A percentile compares a stretch with the other conserved stretches of the same genome.
These are phyloP conservation scores for Camellia sinensis DNA, from an alignment of 148 eudicot genomes.

Conservation along the genomic window DNA sequence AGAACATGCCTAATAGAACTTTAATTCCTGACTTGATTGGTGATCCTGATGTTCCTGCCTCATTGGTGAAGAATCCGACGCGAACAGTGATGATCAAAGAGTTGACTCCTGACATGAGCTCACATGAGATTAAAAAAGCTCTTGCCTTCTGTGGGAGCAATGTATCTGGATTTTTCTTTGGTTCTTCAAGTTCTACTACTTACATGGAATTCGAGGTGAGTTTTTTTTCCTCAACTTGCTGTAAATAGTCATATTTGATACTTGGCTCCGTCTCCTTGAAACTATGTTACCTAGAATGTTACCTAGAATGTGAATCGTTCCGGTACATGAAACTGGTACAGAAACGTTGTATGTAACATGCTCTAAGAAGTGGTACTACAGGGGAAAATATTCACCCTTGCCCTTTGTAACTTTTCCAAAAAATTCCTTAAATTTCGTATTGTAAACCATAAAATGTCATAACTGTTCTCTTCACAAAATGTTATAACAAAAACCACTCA, in stretches of 20 bases:
- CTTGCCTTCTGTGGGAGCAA: conserved; percentile 30
- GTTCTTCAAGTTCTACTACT: conserved; percentile 28
- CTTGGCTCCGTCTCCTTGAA: neutral
- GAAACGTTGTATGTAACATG: too few relatives aligned
- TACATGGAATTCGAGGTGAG: conserved; percentile 38
- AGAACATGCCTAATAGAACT: conserved; percentile 1
- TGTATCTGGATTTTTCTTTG: conserved; percentile 28
- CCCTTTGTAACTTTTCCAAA: too few relatives aligned
- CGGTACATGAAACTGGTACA: too few relatives aligned
- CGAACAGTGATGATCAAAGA: conserved; percentile 32
- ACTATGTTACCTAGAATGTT: neutral
- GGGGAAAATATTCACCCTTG: too few relatives aligned
- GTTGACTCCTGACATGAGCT: conserved; percentile 23
- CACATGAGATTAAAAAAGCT: conserved; percentile 25
- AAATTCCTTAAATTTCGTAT: too few relatives aligned
- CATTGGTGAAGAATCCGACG: conserved; percentile 34
- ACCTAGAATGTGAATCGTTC: too few relatives aligned
- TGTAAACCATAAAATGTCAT: too few relatives aligned
- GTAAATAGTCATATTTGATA: neutral
- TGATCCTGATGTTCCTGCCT: conserved; percentile 25
- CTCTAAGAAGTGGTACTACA: too few relatives aligned
- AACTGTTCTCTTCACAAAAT: too few relatives aligned
- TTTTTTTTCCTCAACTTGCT: neutral
- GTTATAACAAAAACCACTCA: too few relatives aligned
- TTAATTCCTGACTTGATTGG: conserved; percentile 28